Base-by-base conservation (phyloP, 225 moss, liverwort and hornwort species). In the Rhytidiadelphus loreus region DNA sequence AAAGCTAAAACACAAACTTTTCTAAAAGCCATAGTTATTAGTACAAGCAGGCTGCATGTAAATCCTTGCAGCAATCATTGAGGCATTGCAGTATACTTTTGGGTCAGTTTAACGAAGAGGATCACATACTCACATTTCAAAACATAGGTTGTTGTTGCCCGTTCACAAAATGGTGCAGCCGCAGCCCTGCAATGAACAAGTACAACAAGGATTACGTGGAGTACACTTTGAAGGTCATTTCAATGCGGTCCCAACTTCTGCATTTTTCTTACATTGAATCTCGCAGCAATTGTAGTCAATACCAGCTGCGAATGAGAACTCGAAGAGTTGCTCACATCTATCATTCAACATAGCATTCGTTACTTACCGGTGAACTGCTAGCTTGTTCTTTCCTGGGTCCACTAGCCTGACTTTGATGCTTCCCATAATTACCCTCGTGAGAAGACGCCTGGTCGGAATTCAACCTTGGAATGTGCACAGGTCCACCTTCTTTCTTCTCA, bases 401-500 rank as follows among this genome's bases (percentile, higher is more conserved):
- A 89, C 55, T 37, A 37, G 81, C 35, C 69, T 88, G 86, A 86
- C 62, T 87, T 62, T 88, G 86, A 82, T 93, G 82, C 63, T 91
- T 90, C 43, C 89, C 87, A 83, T 94, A 91, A 78, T 66, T 89
- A 73, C 84, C 89, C 53, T 92, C 91, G 48, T 83, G 86, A 68
- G 92, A 84, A 77, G 90, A 77, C 57, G 89, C 44, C 82, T 93
- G 92, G 39, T 94, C 94, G 16, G 91, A 87, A 80, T 92, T 94
- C 90, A 94, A 84, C 85, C 93, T 90, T 58, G 94, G 94, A 82
- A 94, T 94, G 71, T 92, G 94, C 90, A 94, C 94, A 50, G 94
- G 94, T 68, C 93, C 94, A 74, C 94, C 94, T 89, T 94, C 94
- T 85, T 94, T 94, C 89, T 92, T 94, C 88, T 94, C 94, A 59